Percentiles rank a stretch among this genome's conserved stretches.
Conservation (phyloP, 768 basidiomycete genomes). For the Asterophora parasitica region DNA sequence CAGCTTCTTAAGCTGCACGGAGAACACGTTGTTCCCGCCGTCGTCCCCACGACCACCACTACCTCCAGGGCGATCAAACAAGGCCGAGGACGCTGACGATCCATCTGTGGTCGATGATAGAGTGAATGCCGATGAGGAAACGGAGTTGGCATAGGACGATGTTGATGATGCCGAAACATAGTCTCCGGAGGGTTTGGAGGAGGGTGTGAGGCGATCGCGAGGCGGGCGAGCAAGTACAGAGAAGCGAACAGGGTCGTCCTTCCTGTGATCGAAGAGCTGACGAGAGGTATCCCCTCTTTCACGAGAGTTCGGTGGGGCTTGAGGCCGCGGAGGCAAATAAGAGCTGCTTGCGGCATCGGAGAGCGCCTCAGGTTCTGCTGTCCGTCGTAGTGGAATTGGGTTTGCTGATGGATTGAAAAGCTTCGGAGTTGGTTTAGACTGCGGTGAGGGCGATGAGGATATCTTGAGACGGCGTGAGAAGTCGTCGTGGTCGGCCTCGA, state of each 20-base stretch:
- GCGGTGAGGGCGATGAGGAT: constrained; percentile 44
- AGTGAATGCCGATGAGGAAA: constrained; percentile 64
- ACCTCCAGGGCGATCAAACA: constrained; percentile 52
- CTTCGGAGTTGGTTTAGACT: constrained; percentile 33
- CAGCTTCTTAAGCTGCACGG: constrained; percentile 70
- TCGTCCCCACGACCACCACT: constrained; percentile 48
- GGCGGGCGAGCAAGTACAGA: constrained; percentile 52
- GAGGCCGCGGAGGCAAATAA: constrained; percentile 32
- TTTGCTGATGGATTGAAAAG: constrained; percentile 74
- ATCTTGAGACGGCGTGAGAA: constrained; percentile 71
- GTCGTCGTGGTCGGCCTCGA: constrained; percentile 64
- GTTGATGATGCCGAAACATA: constrained; percentile 71
- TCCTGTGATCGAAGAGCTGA: constrained; percentile 83
- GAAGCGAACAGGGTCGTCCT: constrained; percentile 90
- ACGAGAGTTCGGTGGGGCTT: constrained; percentile 19
- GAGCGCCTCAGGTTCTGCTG: constrained; percentile 60
- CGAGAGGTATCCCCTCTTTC: constrained; percentile 31
- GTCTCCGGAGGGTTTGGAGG: constrained; percentile 63
- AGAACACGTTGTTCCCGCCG: constrained; percentile 57
- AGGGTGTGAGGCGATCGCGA: constrained; percentile 39
- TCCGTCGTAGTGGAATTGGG: constrained; percentile 54
- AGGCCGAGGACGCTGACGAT: constrained; percentile 66
- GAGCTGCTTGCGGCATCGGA: constrained; percentile 58
- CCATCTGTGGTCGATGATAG: constrained; percentile 75
- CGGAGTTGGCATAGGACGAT: constrained; percentile 68